Base-by-base conservation (phyloP, 192 early-diverging fungal genomes). In the Podochytrium sp. region DNA sequence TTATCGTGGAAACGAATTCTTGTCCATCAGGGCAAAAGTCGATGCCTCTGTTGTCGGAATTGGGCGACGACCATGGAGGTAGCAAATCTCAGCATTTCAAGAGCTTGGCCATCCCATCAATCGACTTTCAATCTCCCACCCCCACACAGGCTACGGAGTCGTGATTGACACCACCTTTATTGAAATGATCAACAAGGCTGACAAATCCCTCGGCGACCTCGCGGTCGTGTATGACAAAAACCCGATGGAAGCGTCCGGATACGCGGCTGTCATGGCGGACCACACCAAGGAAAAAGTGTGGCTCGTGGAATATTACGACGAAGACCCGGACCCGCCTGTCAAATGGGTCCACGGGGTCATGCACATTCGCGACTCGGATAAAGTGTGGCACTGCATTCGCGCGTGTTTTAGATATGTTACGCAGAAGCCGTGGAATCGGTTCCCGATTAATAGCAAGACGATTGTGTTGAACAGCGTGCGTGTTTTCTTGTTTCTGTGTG, bases 11-110 rank as follows among this genome's bases (percentile, higher is more conserved):
- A 75, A 95, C 93, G 52, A 95, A 95, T 78, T 94, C 92, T 50
- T 95, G 93, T 65, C 93, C 93, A 2, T 92, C 91, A 27, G 93
- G 93, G 23, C 93, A 95, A 80, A 95, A 95, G 75, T 95, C 93
- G 4, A 95, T 95, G 93, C 93, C 93, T 10, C 78, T 93, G 1
- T 68, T 95, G 14, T 89, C 87, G 1, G 91, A 92, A 58, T 83
- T 88, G 3, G 64, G 51, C 1, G 89, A 94, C 68, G 92, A 93
- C 78, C 79, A 90, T 42, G 92, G 92, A 75, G 66, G 66, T 65
- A 29, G 7, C 20, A 47, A 47, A 12, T 47, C 43, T 47, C 20
- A 7, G 10, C 7, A 57, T 25, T 1, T 30, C 0, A 29, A 57
- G 0, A 57, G 1, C 12, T 25, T 57, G 55, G 6, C 20, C 43